Base-by-base conservation (phyloP, 2,329 filamentous ascomycete species). In the Lithohypha guttulata region DNA sequence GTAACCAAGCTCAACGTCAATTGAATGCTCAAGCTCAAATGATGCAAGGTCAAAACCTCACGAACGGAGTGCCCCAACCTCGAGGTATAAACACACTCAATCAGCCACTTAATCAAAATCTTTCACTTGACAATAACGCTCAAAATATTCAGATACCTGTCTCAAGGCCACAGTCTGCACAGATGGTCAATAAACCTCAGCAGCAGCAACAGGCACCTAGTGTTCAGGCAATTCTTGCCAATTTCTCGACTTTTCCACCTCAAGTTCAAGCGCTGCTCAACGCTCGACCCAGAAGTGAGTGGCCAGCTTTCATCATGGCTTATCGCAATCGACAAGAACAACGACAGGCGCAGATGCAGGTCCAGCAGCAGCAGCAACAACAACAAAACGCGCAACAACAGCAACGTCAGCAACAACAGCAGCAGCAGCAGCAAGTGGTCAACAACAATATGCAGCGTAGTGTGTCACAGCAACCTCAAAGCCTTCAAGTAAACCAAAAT, bases 31-130 rank as follows among this genome's bases (percentile, higher is more conserved):
- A 50, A 30, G 43, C 43, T n/a, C 43, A 39, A 2, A 48, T 46
- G 21, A 40, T 55, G 37, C 58, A 65, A 39, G 51, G 59, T 21
- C 60, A 61, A 45, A 49, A 58, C 7, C 43, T 52, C 63, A 57
- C 59, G 63, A 43, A 59, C 70, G 54, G 50, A 65, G 52, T 63
- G 65, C 42, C 58, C 41, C 45, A 56, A 13, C 60, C 64, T 41
- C 49, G 58, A 26, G 56, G 59, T 13, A 60, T 64, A 56, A 50
- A 61, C 9, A 63, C 62, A 58, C 46, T 65, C 39, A 66, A 64
- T 43, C 61, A 61, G 22, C 61, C 61, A 1, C 58, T 64, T 46
- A 53, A 57, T 3, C 54, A 57, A 8, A 46, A 44, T 28, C 36
- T 44, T 14, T 36, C 44, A 6, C 47, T 43, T 9, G 29, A 43